Base-by-base conservation (phyloP, 176 grass and related monocot genomes). In the Tillandsia leiboldiana region DNA sequence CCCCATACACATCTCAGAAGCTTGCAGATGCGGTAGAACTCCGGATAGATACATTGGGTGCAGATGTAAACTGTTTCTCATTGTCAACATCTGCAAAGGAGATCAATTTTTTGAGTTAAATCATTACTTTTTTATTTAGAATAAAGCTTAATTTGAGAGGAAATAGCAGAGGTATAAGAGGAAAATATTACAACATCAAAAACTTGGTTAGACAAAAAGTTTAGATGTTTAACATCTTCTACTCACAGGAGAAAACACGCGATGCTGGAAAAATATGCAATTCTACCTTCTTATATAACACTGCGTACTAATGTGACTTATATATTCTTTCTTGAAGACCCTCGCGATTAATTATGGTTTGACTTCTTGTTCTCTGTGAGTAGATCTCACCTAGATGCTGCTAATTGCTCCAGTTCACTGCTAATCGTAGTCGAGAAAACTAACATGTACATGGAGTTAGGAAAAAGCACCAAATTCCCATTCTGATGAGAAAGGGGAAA, bases 31-130 rank as follows among this genome's bases (percentile, higher is more conserved):
- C 48, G 91, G 85, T 66, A 91, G 81, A 49, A 81, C 83, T 71
- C 88, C 88, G 51, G 86, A 89, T 50, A 92, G 53, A 70, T 87
- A 96, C 0, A 75, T 86, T 57, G 86, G 84, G 71, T 92, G 82
- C 68, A 96, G 77, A 77, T 85, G 89, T 82, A 96, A 74, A 50
- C 89, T 89, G 49, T 96, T 92, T 86, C 89, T 84, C 93, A 96
- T 85, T 53, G 93, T 92, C 49, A 96, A 15, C 84, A 96, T 96
- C 93, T 96, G 79, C 10, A 49, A 73, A 29, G 27, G 1, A 82
- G 15, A 10, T 29, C 64, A 27, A 50, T 9, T 28, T 49, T 22
- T 28, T 29, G 69, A 23, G 22, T 8, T 9, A 9, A 61, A 23
- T 20, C 9, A 61, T 61, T 61, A 23, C 9, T 23, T 26, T 61